Conservation (phyloP, 1,139 yeast species). For the Maudiozyma humilis region DNA sequence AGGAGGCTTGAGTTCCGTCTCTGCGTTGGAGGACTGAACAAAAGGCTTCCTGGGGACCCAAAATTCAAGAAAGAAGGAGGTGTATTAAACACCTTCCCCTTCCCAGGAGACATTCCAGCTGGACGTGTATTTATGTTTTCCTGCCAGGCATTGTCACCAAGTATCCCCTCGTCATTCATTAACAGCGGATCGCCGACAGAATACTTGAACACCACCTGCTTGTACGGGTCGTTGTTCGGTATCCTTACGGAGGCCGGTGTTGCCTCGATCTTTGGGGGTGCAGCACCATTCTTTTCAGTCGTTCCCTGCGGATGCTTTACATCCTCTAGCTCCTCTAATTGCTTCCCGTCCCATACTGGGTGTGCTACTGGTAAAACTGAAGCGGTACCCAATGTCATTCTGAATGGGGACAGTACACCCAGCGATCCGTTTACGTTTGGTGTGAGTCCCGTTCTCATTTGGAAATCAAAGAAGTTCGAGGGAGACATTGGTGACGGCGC, state of each 20-base stretch:
- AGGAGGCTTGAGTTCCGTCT: slow-evolving; percentile 8
- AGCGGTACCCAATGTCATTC: slow-evolving; percentile 1
- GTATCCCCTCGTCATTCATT: slow-evolving; percentile 20
- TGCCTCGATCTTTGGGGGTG: background rate
- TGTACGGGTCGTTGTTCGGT: slow-evolving; percentile 9
- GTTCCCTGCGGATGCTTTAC: background rate
- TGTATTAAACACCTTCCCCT: slow-evolving; percentile 20
- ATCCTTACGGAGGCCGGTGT: background rate
- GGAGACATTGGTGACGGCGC: slow-evolving; percentile 5
- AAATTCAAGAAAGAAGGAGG: slow-evolving; percentile 25
- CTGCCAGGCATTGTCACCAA: slow-evolving; percentile 18
- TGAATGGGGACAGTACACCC: slow-evolving; percentile 1
- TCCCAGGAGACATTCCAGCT: slow-evolving; percentile 17
- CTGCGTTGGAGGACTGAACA: slow-evolving; percentile 9
- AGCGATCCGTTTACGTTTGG: slow-evolving; percentile 1
- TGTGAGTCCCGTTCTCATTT: slow-evolving; percentile 3
- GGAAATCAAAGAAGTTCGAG: slow-evolving; percentile 1
- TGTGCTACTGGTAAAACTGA: background rate
- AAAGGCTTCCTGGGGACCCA: slow-evolving; percentile 13
- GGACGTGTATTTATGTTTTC: slow-evolving; percentile 8
- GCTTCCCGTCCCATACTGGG: background rate
- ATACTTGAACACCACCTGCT: slow-evolving; percentile 19
- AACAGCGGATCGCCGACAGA: slow-evolving; percentile 27
- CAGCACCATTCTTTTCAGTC: background rate
- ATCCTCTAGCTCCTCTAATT: background rate